phyloP scores from a whole-genome alignment of 495 filamentous ascomycete species.

The Recurvomyces mirabilis region DNA sequence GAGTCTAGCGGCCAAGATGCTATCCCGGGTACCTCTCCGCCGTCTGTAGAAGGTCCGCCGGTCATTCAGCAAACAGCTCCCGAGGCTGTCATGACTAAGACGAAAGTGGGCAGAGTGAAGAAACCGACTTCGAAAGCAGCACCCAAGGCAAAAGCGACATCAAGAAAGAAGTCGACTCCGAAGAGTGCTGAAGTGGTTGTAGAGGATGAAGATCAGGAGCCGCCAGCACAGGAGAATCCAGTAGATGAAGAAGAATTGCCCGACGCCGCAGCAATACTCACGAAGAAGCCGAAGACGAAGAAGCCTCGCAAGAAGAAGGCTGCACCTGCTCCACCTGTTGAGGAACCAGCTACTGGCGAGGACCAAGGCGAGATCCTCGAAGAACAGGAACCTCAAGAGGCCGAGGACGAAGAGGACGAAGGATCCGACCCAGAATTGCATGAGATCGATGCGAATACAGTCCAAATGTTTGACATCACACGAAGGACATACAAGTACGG shows the following conservation, averaged over 20 bases:
- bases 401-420: slow-evolving; percentile 8
- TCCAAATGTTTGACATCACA: slow-evolving; percentile 77
- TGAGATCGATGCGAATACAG: slow-evolving; percentile 53
- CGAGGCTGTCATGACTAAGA: too few relatives aligned
- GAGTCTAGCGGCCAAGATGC: neutral
- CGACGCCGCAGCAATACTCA: neutral
- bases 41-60: neutral
- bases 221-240: neutral
- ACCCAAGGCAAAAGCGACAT: too few relatives aligned
- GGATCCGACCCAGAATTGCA: slow-evolving; percentile 55
- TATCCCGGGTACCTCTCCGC: neutral
- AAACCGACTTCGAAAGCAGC: neutral
- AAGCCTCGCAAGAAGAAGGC: slow-evolving; percentile 18
- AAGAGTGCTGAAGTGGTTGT: neutral
- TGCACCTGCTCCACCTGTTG: too few relatives aligned
- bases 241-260: neutral
- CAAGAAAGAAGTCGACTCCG: neutral
- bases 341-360: too few relatives aligned
- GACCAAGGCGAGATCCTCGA: too few relatives aligned
- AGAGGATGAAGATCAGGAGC: neutral
- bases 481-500: slow-evolving; percentile 67
- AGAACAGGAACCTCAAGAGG: too few relatives aligned
- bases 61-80: too few relatives aligned
- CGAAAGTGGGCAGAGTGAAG: too few relatives aligned
- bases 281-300: slow-evolving; percentile 11